These are phyloP conservation scores for Sugiyamaella boreocaroliniensis DNA, from an alignment of 805 yeast genomes.

Conservation along the genomic window DNA sequence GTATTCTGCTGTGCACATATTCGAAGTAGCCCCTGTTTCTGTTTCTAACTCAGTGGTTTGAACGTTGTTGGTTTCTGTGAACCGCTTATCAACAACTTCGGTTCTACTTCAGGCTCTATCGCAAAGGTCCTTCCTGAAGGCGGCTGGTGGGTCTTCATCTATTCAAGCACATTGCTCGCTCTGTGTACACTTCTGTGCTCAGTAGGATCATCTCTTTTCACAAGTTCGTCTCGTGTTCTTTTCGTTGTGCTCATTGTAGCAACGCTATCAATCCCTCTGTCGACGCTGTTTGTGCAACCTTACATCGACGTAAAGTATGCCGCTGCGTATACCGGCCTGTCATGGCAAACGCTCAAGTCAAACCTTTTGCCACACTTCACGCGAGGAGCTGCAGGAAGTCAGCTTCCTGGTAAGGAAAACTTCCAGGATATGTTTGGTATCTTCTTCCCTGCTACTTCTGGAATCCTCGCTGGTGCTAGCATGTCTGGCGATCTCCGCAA, in stretches of 20 bases:
- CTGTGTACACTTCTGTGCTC: conserved; percentile 19
- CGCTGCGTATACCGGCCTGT: conserved; percentile 60
- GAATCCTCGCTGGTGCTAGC: conserved; percentile 96
- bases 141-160: conserved; percentile 58
- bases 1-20: background rate
- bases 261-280: conserved; percentile 52
- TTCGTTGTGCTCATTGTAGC: conserved; percentile 20
- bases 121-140: conserved; percentile 59
- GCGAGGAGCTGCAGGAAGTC: conserved; percentile 88
- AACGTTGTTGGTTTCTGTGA: conserved; percentile 95
- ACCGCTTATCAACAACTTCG: conserved; percentile 78
- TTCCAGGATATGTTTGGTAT: conserved; percentile 87
- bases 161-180: conserved; percentile 53
- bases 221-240: conserved; percentile 18
- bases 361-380: conserved; percentile 80
- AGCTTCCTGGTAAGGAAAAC: conserved; percentile 53
- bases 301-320: conserved; percentile 33
- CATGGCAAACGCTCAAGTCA: conserved; percentile 55
- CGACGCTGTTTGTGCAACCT: conserved; percentile 60
- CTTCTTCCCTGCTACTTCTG: conserved; percentile 97
- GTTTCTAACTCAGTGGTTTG: conserved; percentile 48
- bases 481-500: conserved; percentile 90
- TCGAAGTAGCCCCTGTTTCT: background rate
- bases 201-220: conserved; percentile 20
- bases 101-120: conserved; percentile 50